These are phyloP conservation scores for Areca catechu DNA, from an alignment of 176 grass and related monocot genomes.

Conservation along the genomic window DNA sequence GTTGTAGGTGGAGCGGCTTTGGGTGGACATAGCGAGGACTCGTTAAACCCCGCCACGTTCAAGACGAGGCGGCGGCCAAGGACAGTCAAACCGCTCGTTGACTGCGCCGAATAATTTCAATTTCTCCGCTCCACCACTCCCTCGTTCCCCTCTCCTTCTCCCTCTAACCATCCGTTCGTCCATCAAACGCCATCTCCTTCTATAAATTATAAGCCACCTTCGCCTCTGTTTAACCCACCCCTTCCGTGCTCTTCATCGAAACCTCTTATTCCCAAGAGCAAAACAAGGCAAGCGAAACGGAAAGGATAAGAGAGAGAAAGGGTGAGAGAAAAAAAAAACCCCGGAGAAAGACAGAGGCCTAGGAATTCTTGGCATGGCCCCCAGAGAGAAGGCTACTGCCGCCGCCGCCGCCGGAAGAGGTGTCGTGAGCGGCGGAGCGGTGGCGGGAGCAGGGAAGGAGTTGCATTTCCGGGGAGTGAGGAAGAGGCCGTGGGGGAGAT, in stretches of 20 bases:
- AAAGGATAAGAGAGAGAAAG: constrained; percentile 7
- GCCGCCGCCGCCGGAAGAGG: not conserved
- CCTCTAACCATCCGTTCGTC: too few species aligned
- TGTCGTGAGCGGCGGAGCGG: constrained; percentile 6
- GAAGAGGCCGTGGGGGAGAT: constrained; percentile 88
- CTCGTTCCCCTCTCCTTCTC: not conserved
- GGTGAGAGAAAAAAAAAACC: constrained; percentile 4
- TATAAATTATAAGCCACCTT: constrained; percentile 28
- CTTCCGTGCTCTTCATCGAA: not conserved
- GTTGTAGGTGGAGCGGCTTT: too few species aligned
- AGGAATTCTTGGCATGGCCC: constrained; percentile 18
- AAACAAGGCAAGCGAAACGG: constrained; percentile 11
- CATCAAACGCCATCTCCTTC: not conserved
- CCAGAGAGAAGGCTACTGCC: constrained; percentile 7
- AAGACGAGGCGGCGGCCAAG: constrained; percentile 47
- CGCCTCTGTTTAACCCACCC: constrained; percentile 18
- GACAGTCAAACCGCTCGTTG: constrained; percentile 72
- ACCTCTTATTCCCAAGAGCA: not conserved
- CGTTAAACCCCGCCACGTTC: constrained; percentile 24
- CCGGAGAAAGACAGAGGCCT: not conserved
- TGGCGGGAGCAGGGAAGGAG: constrained; percentile 10
- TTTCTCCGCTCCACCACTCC: constrained; percentile 45
- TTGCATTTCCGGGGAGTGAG: constrained; percentile 66
- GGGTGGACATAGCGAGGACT: too few species aligned
- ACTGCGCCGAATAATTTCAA: constrained; percentile 50